Base-by-base conservation (phyloP, 2,329 filamentous ascomycete species). In the Fusarium austroafricanum region DNA sequence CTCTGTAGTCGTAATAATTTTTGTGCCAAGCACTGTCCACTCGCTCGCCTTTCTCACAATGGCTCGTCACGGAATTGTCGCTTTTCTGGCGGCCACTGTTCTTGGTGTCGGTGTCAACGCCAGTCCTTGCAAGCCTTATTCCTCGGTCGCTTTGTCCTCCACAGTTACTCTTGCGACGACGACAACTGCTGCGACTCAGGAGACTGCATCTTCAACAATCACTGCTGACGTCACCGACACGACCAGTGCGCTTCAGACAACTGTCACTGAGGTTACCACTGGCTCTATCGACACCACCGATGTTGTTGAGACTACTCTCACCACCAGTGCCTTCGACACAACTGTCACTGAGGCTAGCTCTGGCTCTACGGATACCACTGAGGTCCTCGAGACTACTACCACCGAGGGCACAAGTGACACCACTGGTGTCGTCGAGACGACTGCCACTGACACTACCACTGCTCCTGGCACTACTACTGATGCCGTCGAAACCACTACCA, bases 41-140 rank as follows among this genome's bases (percentile, higher is more conserved):
- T 64, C 46, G 18, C 23, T 62, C 18, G 5, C 6, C 5, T 15
- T 29, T n/a, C 21, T 21, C 1, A 10, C 15, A 23, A 62, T 64
- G 57, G 46, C 61, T 40, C 51, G 46, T 35, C 21, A 43, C 17
- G 28, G 55, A 29, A 23, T 52, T n/a, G 23, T 49, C 26, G 35
- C 57, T n/a, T 1, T 64, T 35, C 4, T 62, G n/a, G 51, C 40
- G 17, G 37, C 37, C 12, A 23, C 50, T 42, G 28, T 29, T 7
- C 23, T 55, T n/a, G 12, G 43, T 15, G 28, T 55, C 7, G 40
- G 35, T 28, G 39, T 45, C 17, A 31, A 37, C 12, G 50, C 56
- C 21, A 35, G 56, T 2, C 56, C 50, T 17, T 64, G 61, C 29
- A 61, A 55, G 17, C 39, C 60, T 3, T 11, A 18, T 15, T 26